Conservation (phyloP, 805 yeast genomes). For the Barnettozyma californica region DNA sequence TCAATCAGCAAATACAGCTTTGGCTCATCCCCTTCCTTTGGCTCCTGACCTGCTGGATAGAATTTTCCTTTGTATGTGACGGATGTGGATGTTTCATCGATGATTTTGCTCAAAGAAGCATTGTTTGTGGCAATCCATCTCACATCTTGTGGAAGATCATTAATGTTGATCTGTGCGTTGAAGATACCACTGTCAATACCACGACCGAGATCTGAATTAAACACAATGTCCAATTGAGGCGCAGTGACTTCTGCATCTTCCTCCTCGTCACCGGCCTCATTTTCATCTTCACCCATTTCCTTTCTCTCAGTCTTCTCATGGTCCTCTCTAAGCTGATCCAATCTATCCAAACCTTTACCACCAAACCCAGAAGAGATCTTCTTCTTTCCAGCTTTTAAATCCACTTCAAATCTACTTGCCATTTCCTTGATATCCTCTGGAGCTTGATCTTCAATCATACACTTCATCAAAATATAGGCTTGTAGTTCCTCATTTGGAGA, state of each 20-base stretch:
- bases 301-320: conserved; percentile 35
- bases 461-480: conserved; percentile 49
- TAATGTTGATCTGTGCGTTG: conserved; percentile 68
- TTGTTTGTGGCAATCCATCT: conserved; percentile 75
- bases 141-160: conserved; percentile 78
- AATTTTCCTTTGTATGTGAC: conserved; percentile 79
- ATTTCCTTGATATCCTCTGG: conserved; percentile 45
- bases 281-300: conserved; percentile 16
- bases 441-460: conserved; percentile 47
- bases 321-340: conserved; percentile 56
- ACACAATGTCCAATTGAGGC: conserved; percentile 36
- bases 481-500: conserved; percentile 58
- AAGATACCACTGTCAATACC: conserved; percentile 51
- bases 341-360: conserved; percentile 81
- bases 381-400: conserved; percentile 62
- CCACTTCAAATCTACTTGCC: conserved; percentile 50
- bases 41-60: conserved; percentile 55
- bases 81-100: conserved; percentile 68
- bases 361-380: conserved; percentile 77
- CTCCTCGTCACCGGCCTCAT: conserved; percentile 24
- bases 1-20: conserved; percentile 77
- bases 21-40: conserved; percentile 56
- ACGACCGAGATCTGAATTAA: conserved; percentile 47
- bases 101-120: conserved; percentile 55
- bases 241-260: conserved; percentile 16